Conservation (phyloP, 2,329 filamentous ascomycete genomes). For the Ceratocystiopsis sp. region DNA sequence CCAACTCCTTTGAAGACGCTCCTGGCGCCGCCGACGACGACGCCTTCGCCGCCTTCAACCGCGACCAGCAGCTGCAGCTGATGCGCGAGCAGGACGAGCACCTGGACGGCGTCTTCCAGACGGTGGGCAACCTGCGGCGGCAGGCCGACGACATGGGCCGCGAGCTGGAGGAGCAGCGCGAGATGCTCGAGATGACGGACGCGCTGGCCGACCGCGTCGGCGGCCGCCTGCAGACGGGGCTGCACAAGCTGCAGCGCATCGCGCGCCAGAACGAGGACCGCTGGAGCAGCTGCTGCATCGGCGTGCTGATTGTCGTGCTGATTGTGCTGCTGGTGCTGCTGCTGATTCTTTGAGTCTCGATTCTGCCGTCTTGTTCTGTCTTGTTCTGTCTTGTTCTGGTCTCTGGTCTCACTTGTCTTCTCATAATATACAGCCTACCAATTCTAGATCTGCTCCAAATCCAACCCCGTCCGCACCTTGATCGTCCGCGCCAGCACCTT, state of each 20-base stretch:
- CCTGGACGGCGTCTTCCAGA: conserved; percentile 81
- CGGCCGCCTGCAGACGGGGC: conserved; percentile 66
- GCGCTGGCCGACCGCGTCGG: conserved; percentile 72
- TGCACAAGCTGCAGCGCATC: conserved; percentile 73
- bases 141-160: conserved; percentile 94
- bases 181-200: conserved; percentile 78
- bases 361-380: not conserved
- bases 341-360: conserved; percentile 32
- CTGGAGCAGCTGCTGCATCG: conserved; percentile 81
- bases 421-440: too few relatives aligned
- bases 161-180: conserved; percentile 85
- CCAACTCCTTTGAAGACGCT: conserved; percentile 39
- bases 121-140: conserved; percentile 74
- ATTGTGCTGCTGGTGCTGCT: conserved; percentile 75
- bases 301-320: conserved; percentile 69
- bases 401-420: too few relatives aligned
- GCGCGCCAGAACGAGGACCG: conserved; percentile 82
- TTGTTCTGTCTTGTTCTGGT: not conserved
- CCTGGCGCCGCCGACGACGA: conserved; percentile 24
- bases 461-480: conserved; percentile 31
- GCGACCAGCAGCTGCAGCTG: conserved; percentile 77
- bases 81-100: conserved; percentile 92
- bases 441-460: conserved; percentile 16
- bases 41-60: conserved; percentile 66
- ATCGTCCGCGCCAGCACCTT: conserved; percentile 35